Evolutionary conservation across 352 stramenopile genomes (phyloP), one percentile per base, ranked within the genome.

Genomic region (Pythium pyrilobum): DNA sequence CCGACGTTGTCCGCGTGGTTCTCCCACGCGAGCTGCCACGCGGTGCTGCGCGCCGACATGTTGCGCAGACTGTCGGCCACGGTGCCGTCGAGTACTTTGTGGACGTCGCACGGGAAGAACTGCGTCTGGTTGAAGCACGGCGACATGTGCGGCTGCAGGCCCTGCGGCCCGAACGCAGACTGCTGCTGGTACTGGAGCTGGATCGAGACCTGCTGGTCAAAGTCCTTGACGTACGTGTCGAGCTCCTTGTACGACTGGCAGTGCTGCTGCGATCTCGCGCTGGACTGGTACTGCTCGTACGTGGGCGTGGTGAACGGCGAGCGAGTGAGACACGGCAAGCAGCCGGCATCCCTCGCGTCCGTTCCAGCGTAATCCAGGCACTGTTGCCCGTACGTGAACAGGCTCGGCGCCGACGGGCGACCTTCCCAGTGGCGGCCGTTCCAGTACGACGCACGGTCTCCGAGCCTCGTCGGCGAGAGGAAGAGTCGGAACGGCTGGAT

Each of bases 41-140:
- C 23, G 0, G 68, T 80, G 31, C 63, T 47, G 12, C 72, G 70
- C 6, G 60, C 52, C 5, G 60, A 69, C 23, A 51, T 52, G 21
- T 76, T 66, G 21, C 59, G 71, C 4, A 76, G 43, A 8, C 57
- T 74, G 52, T 87, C 77, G 28, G 63, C 81, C 43, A 89, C 54
- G 38, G 71, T 82, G 20, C 77, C 74, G 12, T 92, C 79, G 23
- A 86, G 23, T 1, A 88, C 60, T 24, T 89, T 88, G 50, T 87
- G 72, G 2, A 89, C 79, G 39, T 92, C 82, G 31, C 82, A 90
- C 21, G 82, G 80, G 50, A 87, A 87, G 58, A 82, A 85, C 59
- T 92, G 76, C 18, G 77, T 84, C 56, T 90, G 81, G 58, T 92
- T 92, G 56, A 76, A 82, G 60, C 82, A 92, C 12, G 79, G 79